These are phyloP conservation scores for Bryoglossum gracile DNA, from an alignment of 495 filamentous ascomycete genomes.

Conservation along the genomic window DNA sequence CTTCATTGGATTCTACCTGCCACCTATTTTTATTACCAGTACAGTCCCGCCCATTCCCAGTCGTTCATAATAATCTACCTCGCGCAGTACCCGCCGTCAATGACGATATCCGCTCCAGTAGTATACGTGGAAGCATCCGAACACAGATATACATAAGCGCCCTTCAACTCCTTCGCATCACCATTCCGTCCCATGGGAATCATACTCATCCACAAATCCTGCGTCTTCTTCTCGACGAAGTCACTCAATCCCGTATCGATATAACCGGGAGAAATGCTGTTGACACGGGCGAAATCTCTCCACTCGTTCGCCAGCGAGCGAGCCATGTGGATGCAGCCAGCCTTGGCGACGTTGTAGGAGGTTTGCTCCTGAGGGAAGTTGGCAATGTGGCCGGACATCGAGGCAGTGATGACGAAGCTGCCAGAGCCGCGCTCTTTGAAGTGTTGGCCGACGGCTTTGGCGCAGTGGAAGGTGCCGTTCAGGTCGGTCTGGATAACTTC, in stretches of 20 bases:
- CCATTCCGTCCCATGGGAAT: slow-evolving; percentile 71
- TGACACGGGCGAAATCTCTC: slow-evolving; percentile 70
- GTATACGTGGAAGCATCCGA: slow-evolving; percentile 60
- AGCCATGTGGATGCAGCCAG: slow-evolving; percentile 43
- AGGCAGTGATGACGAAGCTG: slow-evolving; percentile 56
- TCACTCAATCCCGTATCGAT: slow-evolving; percentile 74
- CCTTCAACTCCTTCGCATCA: slow-evolving; percentile 76
- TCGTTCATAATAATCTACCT: slow-evolving; percentile 29
- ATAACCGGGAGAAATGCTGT: slow-evolving; percentile 69
- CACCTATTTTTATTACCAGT: too few relatives aligned
- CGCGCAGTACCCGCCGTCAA: slow-evolving; percentile 48
- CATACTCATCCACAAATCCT: slow-evolving; percentile 69
- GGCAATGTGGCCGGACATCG: slow-evolving; percentile 61
- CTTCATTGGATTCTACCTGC: too few relatives aligned
- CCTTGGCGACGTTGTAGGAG: slow-evolving; percentile 75
- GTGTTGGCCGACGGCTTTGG: slow-evolving; percentile 56
- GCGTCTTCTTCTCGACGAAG: slow-evolving; percentile 62
- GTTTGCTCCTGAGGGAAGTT: slow-evolving; percentile 77
- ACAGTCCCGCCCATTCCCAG: too few relatives aligned
- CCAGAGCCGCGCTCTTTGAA: slow-evolving; percentile 56
- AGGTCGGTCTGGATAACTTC: slow-evolving; percentile 61
- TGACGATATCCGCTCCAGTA: slow-evolving; percentile 45
- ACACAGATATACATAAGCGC: slow-evolving; percentile 69
- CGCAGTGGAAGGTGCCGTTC: slow-evolving; percentile 61
- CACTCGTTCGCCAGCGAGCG: slow-evolving; percentile 65